Conservation (phyloP, 768 basidiomycete genomes). For the Leccinum incarnatum region DNA sequence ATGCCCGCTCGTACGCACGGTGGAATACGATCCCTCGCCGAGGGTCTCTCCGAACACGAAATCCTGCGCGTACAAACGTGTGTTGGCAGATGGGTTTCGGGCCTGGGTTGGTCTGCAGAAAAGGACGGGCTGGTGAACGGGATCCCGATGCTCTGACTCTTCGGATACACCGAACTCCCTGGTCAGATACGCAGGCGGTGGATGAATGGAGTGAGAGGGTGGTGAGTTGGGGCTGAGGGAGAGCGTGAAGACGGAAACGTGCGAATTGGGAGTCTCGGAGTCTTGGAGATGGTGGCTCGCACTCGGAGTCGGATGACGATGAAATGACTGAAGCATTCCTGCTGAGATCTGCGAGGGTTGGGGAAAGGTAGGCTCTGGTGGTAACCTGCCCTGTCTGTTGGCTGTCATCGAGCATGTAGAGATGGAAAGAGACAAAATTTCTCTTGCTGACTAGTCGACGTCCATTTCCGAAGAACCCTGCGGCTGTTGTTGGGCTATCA, state of each 20-base stretch:
- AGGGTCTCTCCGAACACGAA: constrained; percentile 73
- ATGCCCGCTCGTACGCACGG: constrained; percentile 43
- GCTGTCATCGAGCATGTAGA: neutral
- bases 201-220: constrained; percentile 31
- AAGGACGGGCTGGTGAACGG: constrained; percentile 6
- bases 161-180: constrained; percentile 49
- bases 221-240: constrained; percentile 51
- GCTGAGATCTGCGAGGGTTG: constrained; percentile 61
- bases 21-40: constrained; percentile 82
- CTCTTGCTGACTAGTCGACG: constrained; percentile 56
- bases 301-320: constrained; percentile 56
- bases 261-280: constrained; percentile 54
- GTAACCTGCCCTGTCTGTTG: neutral
- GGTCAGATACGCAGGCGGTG: constrained; percentile 57
- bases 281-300: constrained; percentile 38
- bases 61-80: constrained; percentile 51
- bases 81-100: constrained; percentile 45
- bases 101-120: constrained; percentile 21
- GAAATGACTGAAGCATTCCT: constrained; percentile 78
- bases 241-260: constrained; percentile 60
- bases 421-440: neutral
- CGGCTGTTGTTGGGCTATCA: constrained; percentile 9
- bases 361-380: constrained; percentile 24
- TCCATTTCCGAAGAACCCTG: constrained; percentile 75
- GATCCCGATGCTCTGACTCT: constrained; percentile 19